Evolutionary conservation across 306 rosid genomes (phyloP).

Genomic region (Prunus armeniaca): DNA sequence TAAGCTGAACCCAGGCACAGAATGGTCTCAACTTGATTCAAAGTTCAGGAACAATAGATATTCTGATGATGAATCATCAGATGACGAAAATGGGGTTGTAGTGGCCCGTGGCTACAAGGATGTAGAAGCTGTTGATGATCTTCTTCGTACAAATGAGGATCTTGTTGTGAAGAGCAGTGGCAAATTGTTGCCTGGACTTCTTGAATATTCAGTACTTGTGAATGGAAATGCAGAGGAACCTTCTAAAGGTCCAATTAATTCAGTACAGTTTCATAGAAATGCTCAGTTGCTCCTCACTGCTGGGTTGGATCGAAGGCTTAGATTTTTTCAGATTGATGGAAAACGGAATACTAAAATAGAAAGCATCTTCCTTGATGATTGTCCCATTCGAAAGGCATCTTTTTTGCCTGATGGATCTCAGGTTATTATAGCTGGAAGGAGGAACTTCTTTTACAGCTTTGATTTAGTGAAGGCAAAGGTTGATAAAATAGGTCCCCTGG

Average conservation of each 20-base stretch:
- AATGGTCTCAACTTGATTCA: slow-evolving; percentile 66
- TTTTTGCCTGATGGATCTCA: slow-evolving; percentile 91
- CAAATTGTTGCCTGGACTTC: slow-evolving; percentile 66
- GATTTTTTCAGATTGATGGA: slow-evolving; percentile 86
- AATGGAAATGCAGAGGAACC: slow-evolving; percentile 82
- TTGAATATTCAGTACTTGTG: slow-evolving; percentile 65
- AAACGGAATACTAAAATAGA: slow-evolving; percentile 81
- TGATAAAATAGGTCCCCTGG: slow-evolving; percentile 82
- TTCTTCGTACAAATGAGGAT: slow-evolving; percentile 75
- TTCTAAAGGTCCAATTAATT: slow-evolving; percentile 58
- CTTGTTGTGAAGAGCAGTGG: slow-evolving; percentile 62
- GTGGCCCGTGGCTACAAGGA: slow-evolving; percentile 45
- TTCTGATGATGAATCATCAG: slow-evolving; percentile 60
- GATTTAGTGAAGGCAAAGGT: slow-evolving; percentile 77
- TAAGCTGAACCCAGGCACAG: slow-evolving; percentile 80
- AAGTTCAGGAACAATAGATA: slow-evolving; percentile 25
- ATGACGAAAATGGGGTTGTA: slow-evolving; percentile 55
- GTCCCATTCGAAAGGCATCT: slow-evolving; percentile 73
- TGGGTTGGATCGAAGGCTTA: slow-evolving; percentile 75
- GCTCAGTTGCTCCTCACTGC: slow-evolving; percentile 78
- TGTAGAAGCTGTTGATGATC: slow-evolving; percentile 45
- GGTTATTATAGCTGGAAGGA: slow-evolving; percentile 76
- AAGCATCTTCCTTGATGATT: slow-evolving; percentile 81
- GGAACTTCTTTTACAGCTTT: slow-evolving; percentile 74
- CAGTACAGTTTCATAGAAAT: slow-evolving; percentile 84